These are phyloP conservation scores for Lachnellula occidentalis DNA, from an alignment of 2,329 filamentous ascomycete species.

Conservation along the genomic window DNA sequence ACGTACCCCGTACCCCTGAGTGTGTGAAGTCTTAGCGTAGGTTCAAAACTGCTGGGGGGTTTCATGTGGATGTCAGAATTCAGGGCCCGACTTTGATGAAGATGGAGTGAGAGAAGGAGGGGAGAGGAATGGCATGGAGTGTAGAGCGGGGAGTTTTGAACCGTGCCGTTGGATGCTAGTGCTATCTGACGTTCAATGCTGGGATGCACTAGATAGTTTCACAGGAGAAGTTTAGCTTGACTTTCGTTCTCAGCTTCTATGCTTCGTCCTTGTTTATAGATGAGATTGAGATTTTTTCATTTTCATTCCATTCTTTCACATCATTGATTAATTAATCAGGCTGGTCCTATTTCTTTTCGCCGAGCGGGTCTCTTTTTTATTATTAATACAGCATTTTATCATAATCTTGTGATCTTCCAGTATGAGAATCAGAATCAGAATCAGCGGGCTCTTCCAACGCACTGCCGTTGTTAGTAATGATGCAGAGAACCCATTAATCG, in stretches of 20 bases:
- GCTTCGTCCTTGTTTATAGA: not conserved
- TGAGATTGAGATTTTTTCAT: not conserved
- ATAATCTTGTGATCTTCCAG: not conserved
- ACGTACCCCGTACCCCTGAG: not conserved
- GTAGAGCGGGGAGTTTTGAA: too few relatives aligned
- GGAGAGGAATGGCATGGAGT: not conserved
- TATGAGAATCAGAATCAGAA: conserved; percentile 5
- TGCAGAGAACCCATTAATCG: not conserved
- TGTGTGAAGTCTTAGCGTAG: not conserved
- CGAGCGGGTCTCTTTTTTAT: conserved; percentile 4
- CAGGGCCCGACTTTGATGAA: too few relatives aligned
- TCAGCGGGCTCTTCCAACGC: not conserved
- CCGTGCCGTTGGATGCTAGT: not conserved
- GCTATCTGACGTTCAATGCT: not conserved
- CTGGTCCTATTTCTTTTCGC: conserved; percentile 4
- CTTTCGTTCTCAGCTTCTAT: not conserved
- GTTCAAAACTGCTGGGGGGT: not conserved
- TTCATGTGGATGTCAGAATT: not conserved
- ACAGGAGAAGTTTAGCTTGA: not conserved
- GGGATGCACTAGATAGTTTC: not conserved
- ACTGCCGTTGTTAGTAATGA: not conserved
- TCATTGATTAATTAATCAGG: not conserved
- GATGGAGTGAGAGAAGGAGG: too few relatives aligned
- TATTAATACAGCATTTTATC: not conserved
- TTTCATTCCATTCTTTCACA: not conserved